Conservation (phyloP, 768 basidiomycete species). For the Hemileccinum rubropunctum region DNA sequence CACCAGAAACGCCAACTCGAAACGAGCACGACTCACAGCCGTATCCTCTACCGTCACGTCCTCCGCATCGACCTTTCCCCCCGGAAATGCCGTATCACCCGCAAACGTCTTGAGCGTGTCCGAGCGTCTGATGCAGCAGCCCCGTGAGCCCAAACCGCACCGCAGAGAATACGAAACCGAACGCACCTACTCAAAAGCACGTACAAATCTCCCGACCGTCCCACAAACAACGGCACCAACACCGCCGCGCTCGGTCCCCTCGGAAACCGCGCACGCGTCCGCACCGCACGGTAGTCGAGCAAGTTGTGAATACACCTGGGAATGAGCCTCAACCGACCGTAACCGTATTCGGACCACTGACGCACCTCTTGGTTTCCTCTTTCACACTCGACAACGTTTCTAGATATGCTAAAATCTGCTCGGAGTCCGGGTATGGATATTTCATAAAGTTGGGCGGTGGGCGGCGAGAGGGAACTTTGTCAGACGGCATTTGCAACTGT, state of each 20-base stretch:
- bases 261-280: constrained; percentile 43
- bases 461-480: neutral
- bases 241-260: constrained; percentile 68
- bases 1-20: too few relatives aligned
- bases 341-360: neutral
- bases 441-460: constrained; percentile 12
- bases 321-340: too few relatives aligned
- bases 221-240: constrained; percentile 82
- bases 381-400: constrained; percentile 10
- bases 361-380: constrained; percentile 25
- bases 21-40: constrained; percentile 47
- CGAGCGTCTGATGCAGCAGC: constrained; percentile 54
- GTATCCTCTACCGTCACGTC: constrained; percentile 76
- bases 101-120: constrained; percentile 72
- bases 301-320: constrained; percentile 28
- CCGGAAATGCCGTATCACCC: constrained; percentile 86
- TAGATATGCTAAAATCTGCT: constrained; percentile 6
- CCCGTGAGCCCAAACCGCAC: too few relatives aligned
- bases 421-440: constrained; percentile 16
- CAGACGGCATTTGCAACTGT: constrained; percentile 11
- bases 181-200: constrained; percentile 80
- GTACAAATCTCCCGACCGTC: constrained; percentile 78
- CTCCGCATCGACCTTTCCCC: constrained; percentile 71
- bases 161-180: neutral
- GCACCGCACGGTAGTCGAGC: constrained; percentile 24